These are phyloP conservation scores for Rhodomyrtus psidioides DNA, from an alignment of 441 rosid species.

Conservation along the genomic window DNA sequence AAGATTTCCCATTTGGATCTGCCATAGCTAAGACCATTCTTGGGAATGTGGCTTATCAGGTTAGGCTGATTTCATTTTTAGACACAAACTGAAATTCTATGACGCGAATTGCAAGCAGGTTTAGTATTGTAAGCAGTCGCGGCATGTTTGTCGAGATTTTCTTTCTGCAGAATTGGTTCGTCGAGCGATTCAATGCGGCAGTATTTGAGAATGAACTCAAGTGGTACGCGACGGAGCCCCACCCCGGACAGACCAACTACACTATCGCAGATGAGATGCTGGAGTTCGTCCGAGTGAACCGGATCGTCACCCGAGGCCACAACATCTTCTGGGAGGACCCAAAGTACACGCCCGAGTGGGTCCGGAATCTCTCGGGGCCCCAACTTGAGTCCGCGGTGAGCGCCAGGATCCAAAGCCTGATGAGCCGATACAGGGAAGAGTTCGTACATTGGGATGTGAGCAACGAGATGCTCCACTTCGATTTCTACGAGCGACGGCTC, in stretches of 20 bases:
- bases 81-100: neutral
- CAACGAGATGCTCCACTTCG: slow-evolving; percentile 88
- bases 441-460: slow-evolving; percentile 86
- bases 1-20: slow-evolving; percentile 76
- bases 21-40: slow-evolving; percentile 66
- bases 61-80: neutral
- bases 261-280: slow-evolving; percentile 58
- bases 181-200: slow-evolving; percentile 69
- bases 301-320: slow-evolving; percentile 63
- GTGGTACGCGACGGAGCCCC: slow-evolving; percentile 78
- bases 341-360: slow-evolving; percentile 54
- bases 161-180: slow-evolving; percentile 57
- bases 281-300: slow-evolving; percentile 41
- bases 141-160: neutral
- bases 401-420: slow-evolving; percentile 52
- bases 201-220: slow-evolving; percentile 86
- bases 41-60: slow-evolving; percentile 64
- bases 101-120: neutral
- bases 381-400: slow-evolving; percentile 46
- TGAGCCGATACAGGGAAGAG: slow-evolving; percentile 64
- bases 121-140: neutral
- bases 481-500: slow-evolving; percentile 56
- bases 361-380: slow-evolving; percentile 26
- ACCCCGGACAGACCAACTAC: slow-evolving; percentile 58
- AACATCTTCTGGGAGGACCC: slow-evolving; percentile 93